These are phyloP conservation scores for Geotrichum siamense DNA, from an alignment of 1,139 yeast genomes.

Conservation along the genomic window DNA sequence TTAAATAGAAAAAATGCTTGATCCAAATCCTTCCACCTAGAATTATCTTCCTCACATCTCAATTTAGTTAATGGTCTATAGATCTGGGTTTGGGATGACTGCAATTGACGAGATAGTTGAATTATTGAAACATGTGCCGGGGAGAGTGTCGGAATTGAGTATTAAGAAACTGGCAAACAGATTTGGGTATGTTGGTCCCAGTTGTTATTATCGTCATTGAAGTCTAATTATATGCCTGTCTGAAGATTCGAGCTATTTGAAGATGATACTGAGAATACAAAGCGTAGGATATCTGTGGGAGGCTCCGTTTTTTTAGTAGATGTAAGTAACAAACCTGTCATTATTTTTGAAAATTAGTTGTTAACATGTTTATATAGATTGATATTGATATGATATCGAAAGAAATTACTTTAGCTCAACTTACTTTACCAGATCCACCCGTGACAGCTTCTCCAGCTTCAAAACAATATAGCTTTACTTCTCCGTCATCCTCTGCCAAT, in stretches of 20 bases:
- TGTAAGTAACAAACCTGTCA: slow-evolving; percentile 23
- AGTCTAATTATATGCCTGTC: not conserved
- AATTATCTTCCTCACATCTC: too few relatives aligned
- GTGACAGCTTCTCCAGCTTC: slow-evolving; percentile 15
- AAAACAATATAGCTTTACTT: slow-evolving; percentile 25
- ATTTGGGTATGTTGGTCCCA: slow-evolving; percentile 19
- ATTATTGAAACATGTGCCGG: slow-evolving; percentile 29
- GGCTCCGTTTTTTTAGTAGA: slow-evolving; percentile 35
- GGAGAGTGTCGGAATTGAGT: slow-evolving; percentile 31
- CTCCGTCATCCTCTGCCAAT: slow-evolving; percentile 27
- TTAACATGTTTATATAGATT: slow-evolving; percentile 15
- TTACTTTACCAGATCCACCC: slow-evolving; percentile 29
- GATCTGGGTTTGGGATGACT: too few relatives aligned
- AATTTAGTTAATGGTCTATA: too few relatives aligned
- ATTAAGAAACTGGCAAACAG: slow-evolving; percentile 29
- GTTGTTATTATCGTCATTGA: not conserved
- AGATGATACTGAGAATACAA: slow-evolving; percentile 24
- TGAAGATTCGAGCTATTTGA: slow-evolving; percentile 33
- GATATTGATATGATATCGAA: slow-evolving; percentile 20
- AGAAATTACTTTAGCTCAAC: slow-evolving; percentile 23
- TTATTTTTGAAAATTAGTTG: not conserved
- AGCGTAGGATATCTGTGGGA: slow-evolving; percentile 32
- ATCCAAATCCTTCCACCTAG: too few relatives aligned
- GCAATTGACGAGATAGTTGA: slow-evolving; percentile 27
- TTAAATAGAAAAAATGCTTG: too few relatives aligned